A percentile compares a stretch with the other conserved stretches of the same genome.
phyloP scores from a whole-genome alignment of 2,329 filamentous ascomycete genomes.

The Aphanocladium album region DNA sequence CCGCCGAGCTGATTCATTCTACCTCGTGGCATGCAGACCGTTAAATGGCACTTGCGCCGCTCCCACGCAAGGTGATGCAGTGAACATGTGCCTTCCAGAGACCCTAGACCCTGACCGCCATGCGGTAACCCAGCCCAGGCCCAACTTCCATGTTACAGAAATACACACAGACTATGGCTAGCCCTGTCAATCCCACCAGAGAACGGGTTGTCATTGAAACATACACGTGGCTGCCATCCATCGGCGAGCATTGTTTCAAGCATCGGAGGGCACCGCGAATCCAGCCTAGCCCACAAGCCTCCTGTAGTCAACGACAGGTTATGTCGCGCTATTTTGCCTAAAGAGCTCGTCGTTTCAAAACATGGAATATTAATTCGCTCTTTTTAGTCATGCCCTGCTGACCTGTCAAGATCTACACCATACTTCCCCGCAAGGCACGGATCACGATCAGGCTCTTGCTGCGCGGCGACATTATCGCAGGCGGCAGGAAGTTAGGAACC shows the following conservation, averaged over 20 bases:
- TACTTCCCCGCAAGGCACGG: conserved; percentile 7
- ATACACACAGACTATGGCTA: neutral
- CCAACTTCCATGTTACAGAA: neutral
- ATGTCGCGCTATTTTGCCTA: neutral
- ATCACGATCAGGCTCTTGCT: neutral
- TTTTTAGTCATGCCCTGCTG: neutral
- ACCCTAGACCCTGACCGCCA: neutral
- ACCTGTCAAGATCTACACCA: neutral
- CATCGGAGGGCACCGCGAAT: neutral
- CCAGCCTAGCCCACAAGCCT: neutral
- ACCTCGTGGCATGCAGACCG: neutral
- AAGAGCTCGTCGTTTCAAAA: neutral
- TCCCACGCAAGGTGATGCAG: neutral
- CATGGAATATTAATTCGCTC: neutral
- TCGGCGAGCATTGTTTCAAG: neutral
- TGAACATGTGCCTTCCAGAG: neutral
- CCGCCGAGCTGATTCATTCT: neutral
- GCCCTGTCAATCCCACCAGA: neutral
- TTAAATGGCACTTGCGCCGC: neutral
- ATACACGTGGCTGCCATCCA: neutral
- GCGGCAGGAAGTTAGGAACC: no score
- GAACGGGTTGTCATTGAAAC: neutral
- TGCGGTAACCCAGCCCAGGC: neutral
- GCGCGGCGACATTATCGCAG: neutral
- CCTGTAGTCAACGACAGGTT: neutral